Evolutionary conservation across 768 basidiomycete species (phyloP).

Genomic region (Naganishia onofrii): DNA sequence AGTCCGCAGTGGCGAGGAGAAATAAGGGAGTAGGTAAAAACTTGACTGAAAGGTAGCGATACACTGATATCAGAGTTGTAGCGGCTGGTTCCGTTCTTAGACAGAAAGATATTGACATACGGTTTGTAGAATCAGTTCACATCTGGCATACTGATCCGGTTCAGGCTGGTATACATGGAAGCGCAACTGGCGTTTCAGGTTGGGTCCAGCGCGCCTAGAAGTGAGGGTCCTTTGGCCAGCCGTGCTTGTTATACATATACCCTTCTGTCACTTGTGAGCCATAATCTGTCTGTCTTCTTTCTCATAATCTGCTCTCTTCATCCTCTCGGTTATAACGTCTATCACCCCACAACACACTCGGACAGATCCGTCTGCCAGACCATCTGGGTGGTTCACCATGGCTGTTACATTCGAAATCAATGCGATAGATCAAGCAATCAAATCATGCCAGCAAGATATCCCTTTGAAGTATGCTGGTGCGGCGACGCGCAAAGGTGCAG

Average conservation of each 20-base stretch:
- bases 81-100: background rate
- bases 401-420: background rate
- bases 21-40: background rate
- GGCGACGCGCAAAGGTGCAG: background rate
- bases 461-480: background rate
- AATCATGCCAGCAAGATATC: background rate
- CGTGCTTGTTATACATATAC: background rate
- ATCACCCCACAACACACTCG: background rate
- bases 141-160: background rate
- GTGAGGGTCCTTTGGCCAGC: background rate
- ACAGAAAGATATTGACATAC: background rate
- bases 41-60: background rate
- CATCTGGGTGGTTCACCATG: background rate
- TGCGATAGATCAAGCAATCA: background rate
- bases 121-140: background rate
- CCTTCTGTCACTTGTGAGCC: background rate
- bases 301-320: background rate
- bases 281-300: too few species aligned
- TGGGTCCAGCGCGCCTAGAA: background rate
- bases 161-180: background rate
- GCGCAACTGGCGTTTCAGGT: slow-evolving; percentile 4
- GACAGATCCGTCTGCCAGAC: background rate
- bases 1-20: background rate
- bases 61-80: background rate
- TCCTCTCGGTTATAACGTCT: background rate